phyloP scores from a whole-genome alignment of 495 filamentous ascomycete genomes.

The Corynascus novoguineensis region DNA sequence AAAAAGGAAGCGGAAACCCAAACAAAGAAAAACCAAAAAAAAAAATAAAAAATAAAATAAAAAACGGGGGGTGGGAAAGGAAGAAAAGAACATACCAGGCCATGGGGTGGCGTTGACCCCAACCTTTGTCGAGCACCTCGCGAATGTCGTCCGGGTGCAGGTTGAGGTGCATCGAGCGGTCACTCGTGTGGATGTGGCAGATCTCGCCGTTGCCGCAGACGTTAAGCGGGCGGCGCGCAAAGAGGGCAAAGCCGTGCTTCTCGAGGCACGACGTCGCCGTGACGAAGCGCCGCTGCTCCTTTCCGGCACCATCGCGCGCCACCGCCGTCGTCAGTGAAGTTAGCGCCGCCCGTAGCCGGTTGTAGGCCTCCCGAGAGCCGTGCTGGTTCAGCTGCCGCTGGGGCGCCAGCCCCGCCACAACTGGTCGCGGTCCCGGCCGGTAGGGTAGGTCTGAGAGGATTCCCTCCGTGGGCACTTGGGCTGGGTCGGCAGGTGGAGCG shows the following conservation, averaged over 20 bases:
- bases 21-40: too few relatives aligned
- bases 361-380: slow-evolving; percentile 47
- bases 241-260: slow-evolving; percentile 71
- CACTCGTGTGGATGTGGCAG: slow-evolving; percentile 70
- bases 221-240: slow-evolving; percentile 55
- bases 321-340: slow-evolving; percentile 20
- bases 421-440: slow-evolving; percentile 57
- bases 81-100: too few relatives aligned
- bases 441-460: slow-evolving; percentile 47
- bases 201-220: slow-evolving; percentile 69
- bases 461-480: slow-evolving; percentile 32
- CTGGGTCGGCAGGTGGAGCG: slow-evolving; percentile 34
- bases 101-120: slow-evolving; percentile 86
- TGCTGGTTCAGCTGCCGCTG: slow-evolving; percentile 70
- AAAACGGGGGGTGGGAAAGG: too few relatives aligned
- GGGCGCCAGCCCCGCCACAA: slow-evolving; percentile 67
- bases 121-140: slow-evolving; percentile 70
- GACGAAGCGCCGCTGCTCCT: slow-evolving; percentile 39
- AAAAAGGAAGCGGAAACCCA: too few relatives aligned
- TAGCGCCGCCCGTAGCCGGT: slow-evolving; percentile 37
- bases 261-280: slow-evolving; percentile 69
- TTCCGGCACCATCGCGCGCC: too few relatives aligned
- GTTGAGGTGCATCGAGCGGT: slow-evolving; percentile 70
- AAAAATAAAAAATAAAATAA: too few relatives aligned
- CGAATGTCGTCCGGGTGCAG: slow-evolving; percentile 74